Percentiles rank a stretch among this genome's conserved stretches.
Evolutionary conservation across 495 filamentous ascomycete species (phyloP).

Genomic region (Letharia columbiana): DNA sequence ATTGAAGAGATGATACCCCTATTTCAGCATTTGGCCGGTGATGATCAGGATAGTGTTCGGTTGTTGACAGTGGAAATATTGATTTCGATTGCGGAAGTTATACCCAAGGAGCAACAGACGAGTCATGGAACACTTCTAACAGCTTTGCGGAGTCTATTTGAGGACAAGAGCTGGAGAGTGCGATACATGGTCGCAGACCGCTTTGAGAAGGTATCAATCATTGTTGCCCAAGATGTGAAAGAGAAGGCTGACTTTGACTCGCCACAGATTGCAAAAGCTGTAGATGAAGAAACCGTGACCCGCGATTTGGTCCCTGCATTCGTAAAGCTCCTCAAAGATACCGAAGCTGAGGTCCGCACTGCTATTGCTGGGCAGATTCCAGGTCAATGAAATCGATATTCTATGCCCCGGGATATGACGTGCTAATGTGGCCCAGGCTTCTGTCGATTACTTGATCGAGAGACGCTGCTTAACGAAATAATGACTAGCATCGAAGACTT

Average conservation of each 20-base stretch:
- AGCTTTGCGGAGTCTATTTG: constrained; percentile 83
- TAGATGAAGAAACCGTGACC: constrained; percentile 91
- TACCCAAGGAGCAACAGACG: constrained; percentile 94
- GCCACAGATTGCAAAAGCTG: constrained; percentile 84
- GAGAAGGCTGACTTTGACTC: constrained; percentile 15
- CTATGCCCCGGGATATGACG: constrained; percentile 8
- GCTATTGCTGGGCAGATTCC: constrained; percentile 97
- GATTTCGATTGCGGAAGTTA: constrained; percentile 91
- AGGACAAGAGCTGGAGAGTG: constrained; percentile 98
- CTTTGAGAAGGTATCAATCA: constrained; percentile 75
- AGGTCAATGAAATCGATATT: constrained; percentile 40
- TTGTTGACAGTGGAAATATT: constrained; percentile 93
- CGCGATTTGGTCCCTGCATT: constrained; percentile 94
- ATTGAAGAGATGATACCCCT: constrained; percentile 98
- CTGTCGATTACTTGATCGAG: constrained; percentile 76
- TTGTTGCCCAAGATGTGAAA: background rate
- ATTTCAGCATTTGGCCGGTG: constrained; percentile 89
- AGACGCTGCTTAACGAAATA: constrained; percentile 87
- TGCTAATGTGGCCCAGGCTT: constrained; percentile 54
- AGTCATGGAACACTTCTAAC: constrained; percentile 90
- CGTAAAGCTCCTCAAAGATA: constrained; percentile 94
- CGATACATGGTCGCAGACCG: constrained; percentile 98
- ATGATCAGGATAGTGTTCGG: constrained; percentile 96
- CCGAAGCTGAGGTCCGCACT: constrained; percentile 93
- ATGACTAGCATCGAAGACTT: constrained; percentile 95